These are phyloP conservation scores for Apostasia shenzhenica DNA, from an alignment of 106 monocot genomes.

Conservation along the genomic window DNA sequence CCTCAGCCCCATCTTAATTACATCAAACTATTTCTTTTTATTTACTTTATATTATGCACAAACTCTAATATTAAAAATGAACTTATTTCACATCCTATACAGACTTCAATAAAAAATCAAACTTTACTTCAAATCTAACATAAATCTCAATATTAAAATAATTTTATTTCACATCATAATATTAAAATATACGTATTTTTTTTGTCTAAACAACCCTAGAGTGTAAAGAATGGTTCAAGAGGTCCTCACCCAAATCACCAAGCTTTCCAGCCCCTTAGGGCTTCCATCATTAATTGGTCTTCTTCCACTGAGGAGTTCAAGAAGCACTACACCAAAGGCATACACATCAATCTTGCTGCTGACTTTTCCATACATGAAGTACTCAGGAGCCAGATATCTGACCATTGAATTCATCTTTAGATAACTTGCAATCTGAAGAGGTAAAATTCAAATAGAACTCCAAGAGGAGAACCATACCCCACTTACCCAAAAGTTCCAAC, in stretches of 20 bases:
- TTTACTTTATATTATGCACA: too few relatives aligned
- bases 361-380: conserved; percentile 90
- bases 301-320: conserved; percentile 76
- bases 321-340: conserved; percentile 81
- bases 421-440: neutral
- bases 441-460: conserved; percentile 3
- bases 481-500: conserved; percentile 30
- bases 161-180: too few relatives aligned
- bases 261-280: conserved; percentile 64
- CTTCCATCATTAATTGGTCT: conserved; percentile 52
- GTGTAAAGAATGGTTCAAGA: too few relatives aligned
- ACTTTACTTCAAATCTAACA: too few relatives aligned
- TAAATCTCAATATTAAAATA: too few relatives aligned
- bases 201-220: too few relatives aligned
- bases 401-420: neutral
- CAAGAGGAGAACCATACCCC: neutral
- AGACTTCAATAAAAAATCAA: too few relatives aligned
- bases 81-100: too few relatives aligned
- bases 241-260: conserved; percentile 78
- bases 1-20: too few relatives aligned
- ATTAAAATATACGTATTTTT: too few relatives aligned
- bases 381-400: conserved; percentile 85
- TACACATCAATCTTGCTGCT: conserved; percentile 85
- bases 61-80: too few relatives aligned
- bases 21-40: too few relatives aligned